These are phyloP conservation scores for Noccaea caerulescens DNA, from an alignment of 345 rosid genomes.

Conservation along the genomic window DNA sequence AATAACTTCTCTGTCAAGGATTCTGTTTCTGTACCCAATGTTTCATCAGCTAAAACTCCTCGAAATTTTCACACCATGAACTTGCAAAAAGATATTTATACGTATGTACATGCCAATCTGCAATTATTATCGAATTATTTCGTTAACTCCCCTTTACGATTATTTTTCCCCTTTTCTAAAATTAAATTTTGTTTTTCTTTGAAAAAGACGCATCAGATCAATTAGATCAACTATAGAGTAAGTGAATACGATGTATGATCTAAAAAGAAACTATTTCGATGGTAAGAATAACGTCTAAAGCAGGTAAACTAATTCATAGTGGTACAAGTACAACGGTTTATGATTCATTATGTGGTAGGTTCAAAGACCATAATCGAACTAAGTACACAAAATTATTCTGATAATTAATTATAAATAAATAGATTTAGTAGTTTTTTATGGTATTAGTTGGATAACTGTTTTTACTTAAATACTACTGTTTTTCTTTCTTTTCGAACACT, in stretches of 20 bases:
- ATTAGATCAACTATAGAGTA: neutral
- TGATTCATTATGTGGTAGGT: neutral
- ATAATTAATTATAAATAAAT: too few species aligned
- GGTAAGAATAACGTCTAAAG: neutral
- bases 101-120: constrained; percentile 22
- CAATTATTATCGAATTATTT: constrained; percentile 46
- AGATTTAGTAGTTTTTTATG: too few species aligned
- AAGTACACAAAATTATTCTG: too few species aligned
- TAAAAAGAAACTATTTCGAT: constrained; percentile 9
- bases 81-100: constrained; percentile 32
- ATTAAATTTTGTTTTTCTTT: neutral
- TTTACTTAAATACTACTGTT: too few species aligned
- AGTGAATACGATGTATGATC: neutral
- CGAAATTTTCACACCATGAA: constrained; percentile 40
- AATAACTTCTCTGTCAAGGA: constrained; percentile 48
- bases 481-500: too few species aligned
- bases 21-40: constrained; percentile 45
- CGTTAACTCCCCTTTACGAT: constrained; percentile 34
- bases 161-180: constrained; percentile 15
- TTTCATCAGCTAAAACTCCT: constrained; percentile 31
- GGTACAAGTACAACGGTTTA: neutral
- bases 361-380: too few species aligned
- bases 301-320: neutral
- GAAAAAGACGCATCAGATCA: constrained; percentile 25
- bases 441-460: too few species aligned